A percentile compares a stretch with the other conserved stretches of the same genome.
Conservation (phyloP, 139 green algal species). For the Yamagishiella unicocca region DNA sequence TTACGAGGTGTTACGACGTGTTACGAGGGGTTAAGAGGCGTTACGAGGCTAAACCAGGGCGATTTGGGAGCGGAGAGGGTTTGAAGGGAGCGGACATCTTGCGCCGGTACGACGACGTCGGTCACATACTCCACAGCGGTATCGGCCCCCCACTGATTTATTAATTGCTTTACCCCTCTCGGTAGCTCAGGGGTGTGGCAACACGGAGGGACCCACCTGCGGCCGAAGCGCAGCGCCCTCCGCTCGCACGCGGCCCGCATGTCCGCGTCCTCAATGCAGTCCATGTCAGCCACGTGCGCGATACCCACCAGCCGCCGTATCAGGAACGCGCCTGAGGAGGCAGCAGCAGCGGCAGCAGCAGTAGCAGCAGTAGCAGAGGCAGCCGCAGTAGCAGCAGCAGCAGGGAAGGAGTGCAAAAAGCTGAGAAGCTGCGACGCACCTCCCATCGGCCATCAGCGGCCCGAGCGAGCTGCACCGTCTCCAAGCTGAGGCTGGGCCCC, state of each 20-base stretch:
- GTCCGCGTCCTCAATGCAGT: conserved; percentile 85
- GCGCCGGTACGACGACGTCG: neutral
- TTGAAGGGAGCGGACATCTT: neutral
- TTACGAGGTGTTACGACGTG: neutral
- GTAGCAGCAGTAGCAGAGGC: neutral
- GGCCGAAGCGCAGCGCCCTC: conserved; percentile 82
- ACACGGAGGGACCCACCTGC: conserved; percentile 51
- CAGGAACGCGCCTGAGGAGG: conserved; percentile 74
- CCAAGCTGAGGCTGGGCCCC: too few species aligned
- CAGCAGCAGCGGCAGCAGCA: neutral
- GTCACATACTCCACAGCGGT: neutral
- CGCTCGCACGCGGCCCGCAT: conserved; percentile 83
- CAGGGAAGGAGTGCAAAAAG: neutral
- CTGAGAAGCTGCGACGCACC: neutral
- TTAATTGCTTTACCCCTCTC: neutral
- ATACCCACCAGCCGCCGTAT: conserved; percentile 93
- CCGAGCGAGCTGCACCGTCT: too few species aligned
- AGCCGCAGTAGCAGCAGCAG: neutral
- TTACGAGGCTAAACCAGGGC: neutral
- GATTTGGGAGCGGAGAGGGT: neutral
- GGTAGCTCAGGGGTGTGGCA: neutral
- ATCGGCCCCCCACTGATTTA: neutral
- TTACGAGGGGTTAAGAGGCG: neutral
- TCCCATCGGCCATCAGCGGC: neutral
- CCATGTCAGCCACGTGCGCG: conserved; percentile 94